A percentile compares a stretch with the other conserved stretches of the same genome.
phyloP scores from a whole-genome alignment of 2,329 filamentous ascomycete species.

The Fusarium tuaranense region DNA sequence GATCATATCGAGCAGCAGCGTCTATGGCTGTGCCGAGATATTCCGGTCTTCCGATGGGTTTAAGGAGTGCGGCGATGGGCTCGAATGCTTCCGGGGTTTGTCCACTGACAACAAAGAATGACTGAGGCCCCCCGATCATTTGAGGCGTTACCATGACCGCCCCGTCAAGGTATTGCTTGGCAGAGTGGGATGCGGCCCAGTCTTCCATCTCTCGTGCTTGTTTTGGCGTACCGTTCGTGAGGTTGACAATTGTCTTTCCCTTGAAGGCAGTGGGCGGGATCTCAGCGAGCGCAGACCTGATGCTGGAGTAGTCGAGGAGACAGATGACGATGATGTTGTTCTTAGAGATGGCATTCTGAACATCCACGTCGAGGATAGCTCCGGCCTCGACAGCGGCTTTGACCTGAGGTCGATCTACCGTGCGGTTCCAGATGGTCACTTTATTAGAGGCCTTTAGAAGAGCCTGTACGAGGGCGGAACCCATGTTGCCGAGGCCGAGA shows the following conservation, averaged over 20 bases:
- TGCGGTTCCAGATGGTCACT: neutral
- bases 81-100: neutral
- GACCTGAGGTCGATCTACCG: neutral
- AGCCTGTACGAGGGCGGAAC: neutral
- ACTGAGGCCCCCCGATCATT: neutral
- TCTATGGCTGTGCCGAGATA: neutral
- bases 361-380: neutral
- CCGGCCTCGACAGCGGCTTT: neutral
- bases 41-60: neutral
- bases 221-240: neutral
- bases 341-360: neutral
- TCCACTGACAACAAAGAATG: neutral
- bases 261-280: neutral
- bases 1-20: slow-evolving; percentile 8
- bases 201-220: neutral
- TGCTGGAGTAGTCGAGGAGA: neutral
- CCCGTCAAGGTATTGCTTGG: neutral
- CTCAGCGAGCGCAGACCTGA: neutral
- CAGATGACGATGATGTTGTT: neutral
- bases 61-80: neutral
- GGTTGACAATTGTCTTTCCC: neutral
- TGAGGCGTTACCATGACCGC: neutral
- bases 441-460: neutral
- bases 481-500: neutral
- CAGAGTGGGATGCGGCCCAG: neutral